These are phyloP conservation scores for Clavispora carvajalis DNA, from an alignment of 805 yeast species.

Conservation along the genomic window DNA sequence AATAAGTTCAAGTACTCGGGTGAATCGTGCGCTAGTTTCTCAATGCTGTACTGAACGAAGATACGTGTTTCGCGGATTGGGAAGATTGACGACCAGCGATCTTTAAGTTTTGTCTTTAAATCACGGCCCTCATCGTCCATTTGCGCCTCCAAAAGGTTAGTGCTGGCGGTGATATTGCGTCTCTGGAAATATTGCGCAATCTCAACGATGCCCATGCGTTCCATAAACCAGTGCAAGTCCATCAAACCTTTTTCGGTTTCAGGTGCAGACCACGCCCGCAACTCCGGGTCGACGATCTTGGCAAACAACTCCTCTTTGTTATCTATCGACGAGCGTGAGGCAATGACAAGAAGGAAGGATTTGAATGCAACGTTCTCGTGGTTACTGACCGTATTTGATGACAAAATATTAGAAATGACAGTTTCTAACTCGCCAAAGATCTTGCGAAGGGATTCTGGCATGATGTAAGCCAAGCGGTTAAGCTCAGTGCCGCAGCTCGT, in stretches of 20 bases:
- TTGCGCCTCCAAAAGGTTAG: conserved; percentile 67
- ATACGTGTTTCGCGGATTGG: conserved; percentile 95
- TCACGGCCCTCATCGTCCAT: conserved; percentile 87
- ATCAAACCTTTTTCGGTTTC: conserved; percentile 82
- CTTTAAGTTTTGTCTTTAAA: conserved; percentile 72
- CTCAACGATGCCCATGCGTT: conserved; percentile 87
- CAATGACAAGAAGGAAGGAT: conserved; percentile 85
- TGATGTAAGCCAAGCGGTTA: conserved; percentile 86
- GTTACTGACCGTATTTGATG: conserved; percentile 66
- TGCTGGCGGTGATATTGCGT: conserved; percentile 71
- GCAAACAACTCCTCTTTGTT: conserved; percentile 76
- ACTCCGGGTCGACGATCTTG: conserved; percentile 87
- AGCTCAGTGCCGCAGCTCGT: conserved; percentile 93
- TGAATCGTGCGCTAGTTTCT: conserved; percentile 75
- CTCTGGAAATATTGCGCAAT: conserved; percentile 87
- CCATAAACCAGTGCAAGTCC: conserved; percentile 98
- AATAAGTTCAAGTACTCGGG: conserved; percentile 67
- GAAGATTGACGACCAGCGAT: conserved; percentile 89
- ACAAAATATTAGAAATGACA: conserved; percentile 68
- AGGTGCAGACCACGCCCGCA: conserved; percentile 89
- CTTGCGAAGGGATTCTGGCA: conserved; percentile 84
- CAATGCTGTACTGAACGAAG: conserved; percentile 92
- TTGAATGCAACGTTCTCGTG: conserved; percentile 94
- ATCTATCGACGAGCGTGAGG: conserved; percentile 74
- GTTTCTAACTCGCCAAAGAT: conserved; percentile 78